Conservation (phyloP, 106 monocot genomes). For the Xerophyta viscosa region DNA sequence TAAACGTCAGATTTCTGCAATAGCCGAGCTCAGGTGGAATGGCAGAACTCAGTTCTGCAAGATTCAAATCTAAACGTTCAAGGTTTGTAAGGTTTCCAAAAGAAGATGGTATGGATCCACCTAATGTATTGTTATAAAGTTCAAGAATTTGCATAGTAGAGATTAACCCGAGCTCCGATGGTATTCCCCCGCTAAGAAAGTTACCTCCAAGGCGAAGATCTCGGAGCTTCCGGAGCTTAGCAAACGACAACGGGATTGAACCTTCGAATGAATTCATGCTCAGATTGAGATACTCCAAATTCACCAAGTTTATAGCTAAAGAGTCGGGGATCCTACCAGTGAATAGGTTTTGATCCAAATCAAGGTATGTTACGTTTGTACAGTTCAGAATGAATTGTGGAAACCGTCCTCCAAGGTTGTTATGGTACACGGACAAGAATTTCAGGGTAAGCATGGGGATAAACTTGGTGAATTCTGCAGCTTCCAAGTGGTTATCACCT, state of each 20-base stretch:
- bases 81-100: conserved; percentile 36
- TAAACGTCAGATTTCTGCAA: conserved; percentile 29
- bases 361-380: conserved; percentile 44
- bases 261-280: conserved; percentile 41
- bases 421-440: conserved; percentile 32
- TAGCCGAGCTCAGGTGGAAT: conserved; percentile 45
- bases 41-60: conserved; percentile 19
- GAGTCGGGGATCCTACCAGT: conserved; percentile 30
- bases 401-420: conserved; percentile 21
- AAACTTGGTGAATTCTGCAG: conserved; percentile 29
- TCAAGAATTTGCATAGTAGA: conserved; percentile 25
- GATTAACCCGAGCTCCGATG: conserved; percentile 22
- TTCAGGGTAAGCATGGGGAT: conserved; percentile 25
- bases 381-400: conserved; percentile 47
- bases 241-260: conserved; percentile 27
- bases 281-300: conserved; percentile 52
- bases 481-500: conserved; percentile 29
- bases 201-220: conserved; percentile 35
- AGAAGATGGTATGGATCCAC: conserved; percentile 38
- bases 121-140: conserved; percentile 23
- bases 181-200: conserved; percentile 40
- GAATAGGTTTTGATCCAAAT: conserved; percentile 32
- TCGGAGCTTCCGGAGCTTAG: conserved; percentile 23
- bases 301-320: conserved; percentile 15
- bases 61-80: conserved; percentile 21